A percentile compares a stretch with the other conserved stretches of the same genome.
These are phyloP conservation scores for Ogataea philodendri DNA, from an alignment of 805 yeast species.

Conservation along the genomic window DNA sequence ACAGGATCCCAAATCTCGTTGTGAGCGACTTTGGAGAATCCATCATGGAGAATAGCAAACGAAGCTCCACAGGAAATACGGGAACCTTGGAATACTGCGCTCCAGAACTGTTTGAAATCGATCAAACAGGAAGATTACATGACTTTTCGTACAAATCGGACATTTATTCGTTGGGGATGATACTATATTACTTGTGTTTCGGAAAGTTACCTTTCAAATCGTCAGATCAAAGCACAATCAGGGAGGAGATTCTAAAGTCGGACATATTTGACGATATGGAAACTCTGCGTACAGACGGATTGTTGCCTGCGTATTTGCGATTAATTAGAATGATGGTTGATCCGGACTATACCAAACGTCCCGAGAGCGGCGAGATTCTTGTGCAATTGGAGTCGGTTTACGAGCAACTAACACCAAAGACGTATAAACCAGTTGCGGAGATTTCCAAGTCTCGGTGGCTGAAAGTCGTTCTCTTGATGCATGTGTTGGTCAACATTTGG, in stretches of 20 bases:
- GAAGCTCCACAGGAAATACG: conserved; percentile 76
- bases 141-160: conserved; percentile 75
- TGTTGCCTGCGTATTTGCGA: conserved; percentile 36
- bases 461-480: conserved; percentile 1
- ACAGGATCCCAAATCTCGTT: conserved; percentile 59
- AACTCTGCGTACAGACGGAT: conserved; percentile 11
- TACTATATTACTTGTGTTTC: conserved; percentile 71
- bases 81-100: conserved; percentile 89
- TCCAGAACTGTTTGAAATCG: conserved; percentile 62
- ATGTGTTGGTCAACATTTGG: conserved; percentile 4
- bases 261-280: conserved; percentile 26
- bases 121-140: conserved; percentile 36
- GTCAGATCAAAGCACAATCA: conserved; percentile 23
- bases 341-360: conserved; percentile 40
- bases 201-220: conserved; percentile 62
- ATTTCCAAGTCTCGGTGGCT: background rate
- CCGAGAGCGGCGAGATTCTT: conserved; percentile 42
- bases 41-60: conserved; percentile 61
- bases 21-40: conserved; percentile 93
- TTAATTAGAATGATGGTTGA: conserved; percentile 23
- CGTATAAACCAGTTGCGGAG: background rate
- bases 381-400: conserved; percentile 22
- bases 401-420: conserved; percentile 4
- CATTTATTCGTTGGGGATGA: conserved; percentile 80
- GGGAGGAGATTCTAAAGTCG: conserved; percentile 25